These are phyloP conservation scores for Middelhovenomyces tepae DNA, from an alignment of 805 yeast species.

Conservation along the genomic window DNA sequence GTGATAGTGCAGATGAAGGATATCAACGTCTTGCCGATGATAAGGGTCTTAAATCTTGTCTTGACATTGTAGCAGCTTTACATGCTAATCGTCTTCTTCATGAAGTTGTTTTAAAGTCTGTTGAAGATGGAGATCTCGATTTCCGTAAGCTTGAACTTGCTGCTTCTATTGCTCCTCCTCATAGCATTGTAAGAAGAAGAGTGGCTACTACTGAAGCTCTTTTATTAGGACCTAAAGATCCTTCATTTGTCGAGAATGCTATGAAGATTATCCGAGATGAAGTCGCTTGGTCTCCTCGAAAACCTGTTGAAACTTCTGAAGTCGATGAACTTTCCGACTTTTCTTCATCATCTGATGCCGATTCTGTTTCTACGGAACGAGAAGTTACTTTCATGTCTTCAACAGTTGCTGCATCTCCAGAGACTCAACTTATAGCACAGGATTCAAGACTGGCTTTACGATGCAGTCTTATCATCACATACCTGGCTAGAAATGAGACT, in stretches of 20 bases:
- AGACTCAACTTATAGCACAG: conserved; percentile 10
- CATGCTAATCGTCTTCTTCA: conserved; percentile 1
- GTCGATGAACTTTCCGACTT: conserved; percentile 4
- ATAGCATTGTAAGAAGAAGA: conserved; percentile 21
- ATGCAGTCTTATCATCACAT: conserved; percentile 19
- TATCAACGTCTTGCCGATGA: background rate
- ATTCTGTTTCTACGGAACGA: conserved; percentile 3
- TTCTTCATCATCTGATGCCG: conserved; percentile 2
- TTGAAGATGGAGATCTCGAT: conserved; percentile 2
- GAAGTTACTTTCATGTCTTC: conserved; percentile 5
- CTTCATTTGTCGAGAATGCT: conserved; percentile 15
- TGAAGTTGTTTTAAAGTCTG: background rate
- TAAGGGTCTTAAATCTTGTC: conserved; percentile 1
- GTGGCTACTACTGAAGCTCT: conserved; percentile 23
- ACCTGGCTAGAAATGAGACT: conserved; percentile 10
- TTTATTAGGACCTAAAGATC: conserved; percentile 18
- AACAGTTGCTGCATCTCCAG: conserved; percentile 2
- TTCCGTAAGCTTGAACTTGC: conserved; percentile 10
- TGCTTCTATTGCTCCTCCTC: conserved; percentile 22
- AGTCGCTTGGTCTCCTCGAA: conserved; percentile 1
- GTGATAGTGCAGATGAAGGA: conserved; percentile 2
- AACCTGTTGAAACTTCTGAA: conserved; percentile 3
- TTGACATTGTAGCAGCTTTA: conserved; percentile 2
- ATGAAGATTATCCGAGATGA: conserved; percentile 15
- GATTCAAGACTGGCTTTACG: conserved; percentile 22